phyloP scores from a whole-genome alignment of 805 yeast genomes.

The Yarrowia sp. region DNA sequence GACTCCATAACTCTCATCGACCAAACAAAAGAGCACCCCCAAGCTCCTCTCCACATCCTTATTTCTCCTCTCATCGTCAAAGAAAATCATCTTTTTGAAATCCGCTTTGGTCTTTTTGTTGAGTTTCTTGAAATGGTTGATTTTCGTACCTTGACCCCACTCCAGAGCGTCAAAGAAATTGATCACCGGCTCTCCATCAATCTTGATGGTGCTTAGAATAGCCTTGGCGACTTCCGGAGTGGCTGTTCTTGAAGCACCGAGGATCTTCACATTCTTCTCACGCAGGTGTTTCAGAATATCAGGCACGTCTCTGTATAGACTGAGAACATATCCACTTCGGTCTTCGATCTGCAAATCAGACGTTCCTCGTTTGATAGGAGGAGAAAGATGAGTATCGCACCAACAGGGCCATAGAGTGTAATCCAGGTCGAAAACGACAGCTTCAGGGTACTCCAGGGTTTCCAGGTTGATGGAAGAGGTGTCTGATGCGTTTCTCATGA shows the following conservation, averaged over 20 bases:
- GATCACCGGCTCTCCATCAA: slow-evolving; percentile 54
- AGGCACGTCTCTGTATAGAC: slow-evolving; percentile 68
- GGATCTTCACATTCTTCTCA: slow-evolving; percentile 49
- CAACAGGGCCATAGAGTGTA: slow-evolving; percentile 82
- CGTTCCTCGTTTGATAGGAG: slow-evolving; percentile 49
- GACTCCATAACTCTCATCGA: slow-evolving; percentile 55
- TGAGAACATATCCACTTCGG: slow-evolving; percentile 52
- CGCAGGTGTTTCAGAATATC: slow-evolving; percentile 55
- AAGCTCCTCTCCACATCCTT: slow-evolving; percentile 63
- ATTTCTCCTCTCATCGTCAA: slow-evolving; percentile 79
- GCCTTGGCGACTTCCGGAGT: slow-evolving; percentile 74
- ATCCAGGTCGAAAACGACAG: slow-evolving; percentile 72
- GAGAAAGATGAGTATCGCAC: slow-evolving; percentile 71
- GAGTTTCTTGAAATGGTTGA: slow-evolving; percentile 49
- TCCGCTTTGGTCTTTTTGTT: slow-evolving; percentile 46
- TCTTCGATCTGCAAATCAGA: slow-evolving; percentile 48
- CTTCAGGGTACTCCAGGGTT: slow-evolving; percentile 42
- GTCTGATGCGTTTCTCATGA: slow-evolving; percentile 19
- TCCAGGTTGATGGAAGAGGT: slow-evolving; percentile 4
- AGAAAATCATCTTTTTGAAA: slow-evolving; percentile 55
- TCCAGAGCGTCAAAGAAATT: slow-evolving; percentile 47
- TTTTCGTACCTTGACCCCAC: slow-evolving; percentile 48
- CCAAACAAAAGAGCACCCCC: slow-evolving; percentile 68
- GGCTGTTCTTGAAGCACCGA: slow-evolving; percentile 72
- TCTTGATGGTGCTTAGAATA: slow-evolving; percentile 52